Evolutionary conservation across 1,284 basidiomycete genomes (phyloP).

Genomic region (Apiotrichum sp.): DNA sequence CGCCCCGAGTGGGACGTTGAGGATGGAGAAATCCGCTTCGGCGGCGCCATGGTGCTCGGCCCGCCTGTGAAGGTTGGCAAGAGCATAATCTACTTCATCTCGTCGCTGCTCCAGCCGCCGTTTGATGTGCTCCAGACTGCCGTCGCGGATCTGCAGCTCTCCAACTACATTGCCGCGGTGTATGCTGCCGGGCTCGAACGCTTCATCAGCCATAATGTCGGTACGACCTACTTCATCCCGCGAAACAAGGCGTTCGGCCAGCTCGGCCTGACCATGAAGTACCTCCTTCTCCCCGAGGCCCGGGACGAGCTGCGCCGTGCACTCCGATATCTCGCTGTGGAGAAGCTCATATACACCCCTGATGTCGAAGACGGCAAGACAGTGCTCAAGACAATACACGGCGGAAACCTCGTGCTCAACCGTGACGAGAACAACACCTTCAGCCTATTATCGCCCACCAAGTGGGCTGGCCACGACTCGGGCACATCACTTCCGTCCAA

Average conservation of each 20-base stretch:
- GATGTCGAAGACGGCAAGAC: slow-evolving; percentile 39
- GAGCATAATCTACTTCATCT: slow-evolving; percentile 83
- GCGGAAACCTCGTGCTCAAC: slow-evolving; percentile 44
- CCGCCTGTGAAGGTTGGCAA: slow-evolving; percentile 60
- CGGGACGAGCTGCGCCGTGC: slow-evolving; percentile 74
- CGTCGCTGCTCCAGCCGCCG: slow-evolving; percentile 74
- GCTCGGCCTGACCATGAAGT: slow-evolving; percentile 81
- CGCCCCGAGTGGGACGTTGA: slow-evolving; percentile 44
- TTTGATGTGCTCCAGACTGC: slow-evolving; percentile 73
- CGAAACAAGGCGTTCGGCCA: slow-evolving; percentile 79
- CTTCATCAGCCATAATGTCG: slow-evolving; percentile 59
- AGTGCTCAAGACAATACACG: slow-evolving; percentile 43
- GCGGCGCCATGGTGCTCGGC: slow-evolving; percentile 72
- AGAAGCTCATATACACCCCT: slow-evolving; percentile 67
- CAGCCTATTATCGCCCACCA: slow-evolving; percentile 28
- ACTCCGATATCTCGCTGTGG: slow-evolving; percentile 76
- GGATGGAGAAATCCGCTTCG: slow-evolving; percentile 66
- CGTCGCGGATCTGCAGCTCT: slow-evolving; percentile 73
- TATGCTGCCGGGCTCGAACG: slow-evolving; percentile 77
- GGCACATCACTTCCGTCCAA: slow-evolving; percentile 48
- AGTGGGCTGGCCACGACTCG: slow-evolving; percentile 38
- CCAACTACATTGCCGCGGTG: slow-evolving; percentile 81
- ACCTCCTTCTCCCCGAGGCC: slow-evolving; percentile 64
- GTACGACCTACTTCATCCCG: slow-evolving; percentile 79
- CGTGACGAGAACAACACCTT: slow-evolving; percentile 21